These are phyloP conservation scores for Effrenium voratum DNA, from an alignment of 73 alveolate genomes.

Conservation along the genomic window DNA sequence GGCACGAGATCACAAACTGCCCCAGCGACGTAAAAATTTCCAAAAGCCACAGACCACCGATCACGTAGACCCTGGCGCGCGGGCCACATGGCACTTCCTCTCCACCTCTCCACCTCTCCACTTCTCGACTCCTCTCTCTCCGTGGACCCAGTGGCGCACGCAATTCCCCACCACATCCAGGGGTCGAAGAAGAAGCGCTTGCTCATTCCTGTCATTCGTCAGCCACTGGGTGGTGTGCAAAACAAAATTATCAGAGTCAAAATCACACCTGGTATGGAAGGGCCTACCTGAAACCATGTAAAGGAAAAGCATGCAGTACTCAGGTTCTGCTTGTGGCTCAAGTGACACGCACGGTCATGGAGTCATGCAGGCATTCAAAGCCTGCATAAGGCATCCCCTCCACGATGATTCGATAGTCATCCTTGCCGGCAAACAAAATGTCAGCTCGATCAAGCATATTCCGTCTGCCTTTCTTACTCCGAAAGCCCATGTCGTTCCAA, in stretches of 20 bases:
- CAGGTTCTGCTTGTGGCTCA: background rate
- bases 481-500: background rate
- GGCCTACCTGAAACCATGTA: background rate
- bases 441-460: background rate
- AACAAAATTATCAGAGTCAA: background rate
- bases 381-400: conserved; percentile 86
- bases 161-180: conserved; percentile 82
- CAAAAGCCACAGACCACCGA: conserved; percentile 70
- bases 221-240: background rate
- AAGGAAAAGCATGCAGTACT: background rate
- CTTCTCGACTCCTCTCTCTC: background rate
- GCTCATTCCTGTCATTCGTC: conserved; percentile 55
- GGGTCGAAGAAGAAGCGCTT: conserved; percentile 66
- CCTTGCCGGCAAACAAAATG: background rate
- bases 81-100: background rate
- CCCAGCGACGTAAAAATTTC: conserved; percentile 80
- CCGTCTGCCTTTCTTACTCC: background rate
- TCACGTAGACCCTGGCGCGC: conserved; percentile 5
- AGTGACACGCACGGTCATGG: too few relatives aligned
- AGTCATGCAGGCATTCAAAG: background rate
- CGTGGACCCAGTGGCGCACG: conserved; percentile 8
- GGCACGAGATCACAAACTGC: conserved; percentile 75
- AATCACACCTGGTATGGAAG: background rate
- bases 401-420: conserved; percentile 69
- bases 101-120: background rate